Percentiles rank a stretch among this genome's conserved stretches.
Conservation (phyloP, 2,329 filamentous ascomycete species). For the Xylariaceae sp. region DNA sequence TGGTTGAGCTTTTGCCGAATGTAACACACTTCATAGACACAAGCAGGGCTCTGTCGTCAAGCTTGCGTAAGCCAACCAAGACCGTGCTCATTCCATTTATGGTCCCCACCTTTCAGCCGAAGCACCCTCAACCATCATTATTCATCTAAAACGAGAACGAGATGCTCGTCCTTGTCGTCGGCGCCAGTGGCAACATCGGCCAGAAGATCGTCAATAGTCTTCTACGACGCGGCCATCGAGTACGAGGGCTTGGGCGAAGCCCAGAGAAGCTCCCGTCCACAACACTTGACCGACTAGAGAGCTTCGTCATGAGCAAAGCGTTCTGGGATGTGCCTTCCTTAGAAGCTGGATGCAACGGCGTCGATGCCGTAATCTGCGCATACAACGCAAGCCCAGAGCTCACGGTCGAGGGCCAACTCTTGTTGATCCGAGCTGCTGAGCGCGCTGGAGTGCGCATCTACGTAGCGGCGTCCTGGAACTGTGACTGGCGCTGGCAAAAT, state of each 20-base stretch:
- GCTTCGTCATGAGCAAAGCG: constrained; percentile 21
- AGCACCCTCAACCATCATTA: too few species aligned
- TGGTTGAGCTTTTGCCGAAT: too few species aligned
- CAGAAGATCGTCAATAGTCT: constrained; percentile 25
- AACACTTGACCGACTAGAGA: constrained; percentile 22
- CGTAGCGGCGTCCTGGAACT: constrained; percentile 17
- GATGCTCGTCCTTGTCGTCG: constrained; percentile 36
- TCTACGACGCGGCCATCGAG: constrained; percentile 27
- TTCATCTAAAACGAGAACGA: too few species aligned
- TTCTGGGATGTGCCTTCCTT: constrained; percentile 31
- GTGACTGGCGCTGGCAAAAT: constrained; percentile 16
- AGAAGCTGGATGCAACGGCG: constrained; percentile 30
- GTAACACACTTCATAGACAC: too few species aligned
- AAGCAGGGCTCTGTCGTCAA: too few species aligned
- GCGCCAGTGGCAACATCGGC: constrained; percentile 35
- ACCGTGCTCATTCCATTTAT: too few species aligned
- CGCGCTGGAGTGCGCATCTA: constrained; percentile 28
- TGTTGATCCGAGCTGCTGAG: constrained; percentile 35
- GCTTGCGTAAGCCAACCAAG: too few species aligned
- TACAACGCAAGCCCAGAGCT: constrained; percentile 25
- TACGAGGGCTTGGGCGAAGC: constrained; percentile 33
- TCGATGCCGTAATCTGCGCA: constrained; percentile 35
- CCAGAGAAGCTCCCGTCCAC: constrained; percentile 26
- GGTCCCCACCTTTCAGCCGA: too few species aligned
- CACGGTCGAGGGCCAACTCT: constrained; percentile 32